A percentile compares a stretch with the other conserved stretches of the same genome.
phyloP scores from a whole-genome alignment of 73 alveolate species.

The Tetrahymena elliotti region DNA sequence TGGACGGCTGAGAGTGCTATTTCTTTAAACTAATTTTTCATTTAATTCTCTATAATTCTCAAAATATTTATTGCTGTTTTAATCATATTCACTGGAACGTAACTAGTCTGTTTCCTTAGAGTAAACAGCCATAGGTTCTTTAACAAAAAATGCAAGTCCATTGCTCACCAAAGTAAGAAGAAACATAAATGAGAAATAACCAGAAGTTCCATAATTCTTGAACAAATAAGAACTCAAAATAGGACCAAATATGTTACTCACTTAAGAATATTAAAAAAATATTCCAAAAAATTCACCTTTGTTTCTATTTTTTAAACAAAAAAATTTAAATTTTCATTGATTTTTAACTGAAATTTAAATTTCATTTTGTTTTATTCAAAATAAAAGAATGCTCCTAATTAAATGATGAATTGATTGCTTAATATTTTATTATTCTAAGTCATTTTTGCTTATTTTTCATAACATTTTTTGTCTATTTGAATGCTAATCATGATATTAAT shows the following conservation, averaged over 20 bases:
- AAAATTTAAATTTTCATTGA: no score
- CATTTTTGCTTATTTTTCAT: no score
- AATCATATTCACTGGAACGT: not conserved
- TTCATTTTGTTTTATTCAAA: no score
- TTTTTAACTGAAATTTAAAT: no score
- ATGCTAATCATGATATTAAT: no score
- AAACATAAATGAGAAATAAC: not conserved
- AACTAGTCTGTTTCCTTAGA: not conserved
- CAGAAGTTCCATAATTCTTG: slow-evolving; percentile 1
- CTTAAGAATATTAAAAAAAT: not conserved
- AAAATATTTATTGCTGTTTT: not conserved
- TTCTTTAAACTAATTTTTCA: not conserved
- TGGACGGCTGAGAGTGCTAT: not conserved
- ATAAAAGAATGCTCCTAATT: no score
- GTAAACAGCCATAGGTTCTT: not conserved
- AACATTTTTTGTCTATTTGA: no score
- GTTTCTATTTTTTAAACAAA: not conserved
- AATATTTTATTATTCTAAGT: no score
- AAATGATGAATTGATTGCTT: no score
- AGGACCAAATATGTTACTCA: not conserved
- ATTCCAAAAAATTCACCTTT: not conserved
- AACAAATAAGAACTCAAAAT: not conserved
- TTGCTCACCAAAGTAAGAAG: not conserved
- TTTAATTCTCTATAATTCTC: not conserved
- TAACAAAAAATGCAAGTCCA: not conserved